These are phyloP conservation scores for Silene vulgaris DNA, from an alignment of 179 eudicot genomes.

Conservation along the genomic window DNA sequence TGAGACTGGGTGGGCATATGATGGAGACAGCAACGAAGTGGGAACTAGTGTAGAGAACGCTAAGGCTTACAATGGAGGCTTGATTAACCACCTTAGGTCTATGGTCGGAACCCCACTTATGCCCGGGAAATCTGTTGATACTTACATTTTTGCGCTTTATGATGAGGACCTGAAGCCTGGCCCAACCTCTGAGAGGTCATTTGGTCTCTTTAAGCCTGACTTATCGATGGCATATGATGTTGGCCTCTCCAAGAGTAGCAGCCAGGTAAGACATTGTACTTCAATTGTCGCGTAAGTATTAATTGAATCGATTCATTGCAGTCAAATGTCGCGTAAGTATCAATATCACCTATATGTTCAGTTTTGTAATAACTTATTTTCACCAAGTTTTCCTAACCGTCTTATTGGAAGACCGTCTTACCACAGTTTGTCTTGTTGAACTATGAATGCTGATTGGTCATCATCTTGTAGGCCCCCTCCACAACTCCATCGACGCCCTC, in stretches of 20 bases:
- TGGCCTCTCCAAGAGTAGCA: conserved; percentile 55
- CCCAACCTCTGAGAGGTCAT: conserved; percentile 66
- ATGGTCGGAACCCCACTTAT: conserved; percentile 88
- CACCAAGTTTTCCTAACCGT: too few relatives aligned
- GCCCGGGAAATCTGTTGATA: conserved; percentile 90
- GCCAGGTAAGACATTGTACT: conserved; percentile 45
- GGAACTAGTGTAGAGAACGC: conserved; percentile 85
- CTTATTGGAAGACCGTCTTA: too few relatives aligned
- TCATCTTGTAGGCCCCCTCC: conserved; percentile 26
- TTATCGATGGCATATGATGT: conserved; percentile 55
- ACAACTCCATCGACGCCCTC: conserved; percentile 22
- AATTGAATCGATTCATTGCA: too few relatives aligned
- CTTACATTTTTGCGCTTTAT: conserved; percentile 85
- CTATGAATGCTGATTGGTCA: background rate
- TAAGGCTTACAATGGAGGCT: conserved; percentile 71
- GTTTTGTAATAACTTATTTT: too few relatives aligned
- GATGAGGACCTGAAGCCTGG: conserved; percentile 94
- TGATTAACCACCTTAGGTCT: conserved; percentile 70
- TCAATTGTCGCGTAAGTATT: background rate
- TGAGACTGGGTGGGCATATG: conserved; percentile 95
- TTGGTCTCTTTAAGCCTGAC: conserved; percentile 82
- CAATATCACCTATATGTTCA: too few relatives aligned
- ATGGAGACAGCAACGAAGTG: conserved; percentile 70
- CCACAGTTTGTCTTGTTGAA: too few relatives aligned
- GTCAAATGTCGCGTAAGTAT: too few relatives aligned